A percentile compares a stretch with the other conserved stretches of the same genome.
These are phyloP conservation scores for Tolypocladium inflatum DNA, from an alignment of 2,329 filamentous ascomycete species.

Conservation along the genomic window DNA sequence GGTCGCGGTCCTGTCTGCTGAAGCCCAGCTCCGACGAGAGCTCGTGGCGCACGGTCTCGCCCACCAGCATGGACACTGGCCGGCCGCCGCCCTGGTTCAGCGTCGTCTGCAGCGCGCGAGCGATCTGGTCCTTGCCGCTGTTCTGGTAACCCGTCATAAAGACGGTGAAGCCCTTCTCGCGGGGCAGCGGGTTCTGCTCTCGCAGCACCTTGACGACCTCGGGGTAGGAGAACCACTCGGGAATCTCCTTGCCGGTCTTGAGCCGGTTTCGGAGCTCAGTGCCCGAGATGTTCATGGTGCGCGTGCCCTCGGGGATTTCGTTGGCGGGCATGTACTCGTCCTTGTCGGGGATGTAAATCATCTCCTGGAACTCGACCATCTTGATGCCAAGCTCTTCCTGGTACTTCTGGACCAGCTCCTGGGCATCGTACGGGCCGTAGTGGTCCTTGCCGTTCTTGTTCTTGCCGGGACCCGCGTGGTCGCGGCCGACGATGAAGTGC, in stretches of 20 bases:
- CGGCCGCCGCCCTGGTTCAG: constrained; percentile 97
- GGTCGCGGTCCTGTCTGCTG: constrained; percentile 82
- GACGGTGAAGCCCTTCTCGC: constrained; percentile 91
- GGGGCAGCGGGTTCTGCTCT: constrained; percentile 89
- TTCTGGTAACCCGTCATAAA: constrained; percentile 97
- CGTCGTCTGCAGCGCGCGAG: constrained; percentile 89
- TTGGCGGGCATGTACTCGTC: constrained; percentile 95
- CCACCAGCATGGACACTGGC: constrained; percentile 85
- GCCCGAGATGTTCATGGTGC: constrained; percentile 80
- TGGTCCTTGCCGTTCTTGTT: constrained; percentile 96
- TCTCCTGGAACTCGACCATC: constrained; percentile 98
- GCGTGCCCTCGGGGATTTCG: constrained; percentile 72
- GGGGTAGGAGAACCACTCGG: constrained; percentile 99
- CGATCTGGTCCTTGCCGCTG: constrained; percentile 93
- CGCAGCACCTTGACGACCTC: constrained; percentile 95
- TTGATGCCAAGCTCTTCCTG: constrained; percentile 93
- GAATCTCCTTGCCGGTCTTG: constrained; percentile 85
- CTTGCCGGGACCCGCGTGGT: constrained; percentile 96
- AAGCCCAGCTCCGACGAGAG: constrained; percentile 94
- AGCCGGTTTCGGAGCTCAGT: constrained; percentile 89
- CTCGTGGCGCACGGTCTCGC: constrained; percentile 89
- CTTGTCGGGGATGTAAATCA: constrained; percentile 95
- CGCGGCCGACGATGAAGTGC: constrained; percentile 97
- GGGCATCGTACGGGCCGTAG: constrained; percentile 96
- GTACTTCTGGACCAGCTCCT: constrained; percentile 94